Evolutionary conservation across 2,329 filamentous ascomycete species (phyloP).

Genomic region (Colletotrichum destructivum): DNA sequence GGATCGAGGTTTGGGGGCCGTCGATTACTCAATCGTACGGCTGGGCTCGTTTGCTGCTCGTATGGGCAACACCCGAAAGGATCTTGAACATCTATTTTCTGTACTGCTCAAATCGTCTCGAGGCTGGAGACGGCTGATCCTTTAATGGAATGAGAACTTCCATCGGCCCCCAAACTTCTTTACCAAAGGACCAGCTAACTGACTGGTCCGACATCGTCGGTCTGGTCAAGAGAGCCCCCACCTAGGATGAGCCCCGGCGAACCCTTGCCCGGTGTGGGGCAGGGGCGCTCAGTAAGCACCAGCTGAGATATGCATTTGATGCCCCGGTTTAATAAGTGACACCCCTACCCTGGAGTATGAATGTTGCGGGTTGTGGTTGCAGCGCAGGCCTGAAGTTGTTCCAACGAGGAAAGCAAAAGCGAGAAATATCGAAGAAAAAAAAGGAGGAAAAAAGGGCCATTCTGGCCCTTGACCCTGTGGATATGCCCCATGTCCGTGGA

Average conservation of each 20-base stretch:
- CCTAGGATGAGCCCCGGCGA: neutral
- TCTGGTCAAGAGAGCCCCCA: neutral
- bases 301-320: neutral
- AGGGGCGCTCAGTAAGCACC: conserved; percentile 32
- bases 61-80: conserved; percentile 4
- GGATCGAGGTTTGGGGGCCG: conserved; percentile 3
- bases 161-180: neutral
- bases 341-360: neutral
- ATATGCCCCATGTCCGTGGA: neutral
- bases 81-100: neutral
- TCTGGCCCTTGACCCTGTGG: conserved; percentile 5
- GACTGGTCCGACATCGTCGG: neutral
- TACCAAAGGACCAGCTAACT: neutral
- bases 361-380: conserved; percentile 20
- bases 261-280: conserved; percentile 2
- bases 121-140: neutral
- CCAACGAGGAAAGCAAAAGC: conserved; percentile 23
- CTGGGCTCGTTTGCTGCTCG: conserved; percentile 3
- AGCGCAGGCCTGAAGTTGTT: conserved; percentile 9
- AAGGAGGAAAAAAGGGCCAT: neutral
- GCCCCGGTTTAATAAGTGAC: conserved; percentile 3
- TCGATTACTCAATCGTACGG: conserved; percentile 9
- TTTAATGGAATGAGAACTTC: neutral
- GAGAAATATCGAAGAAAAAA: conserved; percentile 6
- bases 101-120: neutral